A percentile compares a stretch with the other conserved stretches of the same genome.
phyloP scores from a whole-genome alignment of 805 yeast species.

The Metschnikowia sp. region DNA sequence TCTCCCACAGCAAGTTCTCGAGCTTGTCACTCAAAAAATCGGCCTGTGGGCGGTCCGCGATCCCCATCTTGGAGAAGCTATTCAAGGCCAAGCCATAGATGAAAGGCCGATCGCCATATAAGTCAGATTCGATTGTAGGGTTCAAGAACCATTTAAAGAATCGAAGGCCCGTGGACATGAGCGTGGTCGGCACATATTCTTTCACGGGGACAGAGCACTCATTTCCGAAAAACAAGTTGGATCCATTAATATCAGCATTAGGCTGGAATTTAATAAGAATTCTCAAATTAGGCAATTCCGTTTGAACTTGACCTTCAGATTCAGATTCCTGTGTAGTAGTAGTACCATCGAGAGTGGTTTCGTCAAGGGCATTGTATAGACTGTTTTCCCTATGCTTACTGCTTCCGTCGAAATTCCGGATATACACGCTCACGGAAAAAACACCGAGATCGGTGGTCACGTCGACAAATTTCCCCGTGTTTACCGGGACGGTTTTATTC shows the following conservation, averaged over 20 bases:
- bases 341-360: constrained; percentile 23
- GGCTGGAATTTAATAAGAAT: constrained; percentile 42
- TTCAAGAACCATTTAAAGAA: constrained; percentile 57
- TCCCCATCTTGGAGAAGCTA: constrained; percentile 49
- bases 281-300: constrained; percentile 27
- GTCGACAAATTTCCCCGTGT: constrained; percentile 34
- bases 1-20: constrained; percentile 27
- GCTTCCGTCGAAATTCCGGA: constrained; percentile 48
- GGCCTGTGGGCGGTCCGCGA: constrained; percentile 11
- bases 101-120: constrained; percentile 58
- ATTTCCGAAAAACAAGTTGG: constrained; percentile 62
- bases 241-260: constrained; percentile 42
- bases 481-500: constrained; percentile 40
- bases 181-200: constrained; percentile 53
- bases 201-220: constrained; percentile 60
- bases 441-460: constrained; percentile 39
- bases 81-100: constrained; percentile 60
- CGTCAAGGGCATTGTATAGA: constrained; percentile 28
- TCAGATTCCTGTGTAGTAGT: not conserved
- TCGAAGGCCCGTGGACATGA: constrained; percentile 47
- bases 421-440: constrained; percentile 39
- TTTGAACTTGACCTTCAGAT: not conserved
- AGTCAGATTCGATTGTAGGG: constrained; percentile 63
- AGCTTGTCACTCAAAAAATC: constrained; percentile 2
- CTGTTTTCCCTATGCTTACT: constrained; percentile 32